Evolutionary conservation across 176 grass and related monocot species (phyloP), one percentile per base, ranked within the genome.

Genomic region (Saccharum officinarum): DNA sequence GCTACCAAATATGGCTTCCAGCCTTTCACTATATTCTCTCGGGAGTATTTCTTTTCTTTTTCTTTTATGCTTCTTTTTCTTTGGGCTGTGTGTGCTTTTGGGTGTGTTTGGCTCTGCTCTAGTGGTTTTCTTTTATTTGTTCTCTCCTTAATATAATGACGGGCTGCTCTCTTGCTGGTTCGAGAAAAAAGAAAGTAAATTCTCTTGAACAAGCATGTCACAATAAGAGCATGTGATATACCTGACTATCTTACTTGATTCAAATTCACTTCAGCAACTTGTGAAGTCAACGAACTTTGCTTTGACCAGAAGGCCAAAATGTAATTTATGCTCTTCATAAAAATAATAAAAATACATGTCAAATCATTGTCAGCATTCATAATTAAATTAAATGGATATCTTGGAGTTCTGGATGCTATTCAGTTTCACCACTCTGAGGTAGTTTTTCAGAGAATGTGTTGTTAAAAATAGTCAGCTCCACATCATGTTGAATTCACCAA

Each of bases 201-300:
- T 49, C 42, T 73, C 6, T 47, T 72, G 13, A 12, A 72, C 39
- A 72, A 71, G 69, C 41, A 22, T 23, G 22, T 10, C 37, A n/a
- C 20, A 41, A 70, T 70, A 70, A 41, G 9, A 42, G 10, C 68
- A 71, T 71, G 38, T 71, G 69, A 72, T 71, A 71, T 71, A 47
- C 15, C 9, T 47, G 45, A 47, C 45, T 22, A 44, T 71, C 40
- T 44, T 40, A 71, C 23, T 40, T 71, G 38, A 71, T 25, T 71
- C 69, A 71, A 23, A 12, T 44, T 44, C 22, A 44, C 40, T 72
- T 72, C 69, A 72, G 22, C 2, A n/a, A 42, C n/a, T 45, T 73
- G 70, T 73, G 41, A 73, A 26, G n/a, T 45, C 44, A 73, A 45
- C 40, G 28, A 73, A 46, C 70, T 46, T 73, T 28, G 13, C 22